These are phyloP conservation scores for Monosporascus cannonballus DNA, from an alignment of 2,329 filamentous ascomycete species.

Conservation along the genomic window DNA sequence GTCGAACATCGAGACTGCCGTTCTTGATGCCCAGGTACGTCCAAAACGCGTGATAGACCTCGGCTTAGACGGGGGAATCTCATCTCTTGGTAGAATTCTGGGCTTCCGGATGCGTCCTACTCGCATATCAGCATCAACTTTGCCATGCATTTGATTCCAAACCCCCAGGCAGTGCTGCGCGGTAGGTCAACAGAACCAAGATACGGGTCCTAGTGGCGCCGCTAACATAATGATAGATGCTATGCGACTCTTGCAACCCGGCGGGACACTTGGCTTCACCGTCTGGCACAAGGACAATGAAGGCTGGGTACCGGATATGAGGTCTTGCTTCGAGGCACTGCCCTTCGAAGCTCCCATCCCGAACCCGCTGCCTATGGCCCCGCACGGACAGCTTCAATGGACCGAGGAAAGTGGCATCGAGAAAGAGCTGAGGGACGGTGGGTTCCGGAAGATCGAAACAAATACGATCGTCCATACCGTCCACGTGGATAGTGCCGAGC, in stretches of 20 bases:
- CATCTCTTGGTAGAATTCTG: conserved; percentile 28
- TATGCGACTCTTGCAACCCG: conserved; percentile 32
- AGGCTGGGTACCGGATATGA: conserved; percentile 32
- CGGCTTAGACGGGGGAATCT: not conserved
- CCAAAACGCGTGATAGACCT: no score
- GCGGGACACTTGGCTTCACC: conserved; percentile 33
- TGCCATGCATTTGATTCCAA: conserved; percentile 39
- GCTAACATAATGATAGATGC: conserved; percentile 22
- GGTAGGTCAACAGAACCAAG: conserved; percentile 18
- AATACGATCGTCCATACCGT: conserved; percentile 22
- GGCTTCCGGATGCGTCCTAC: conserved; percentile 31
- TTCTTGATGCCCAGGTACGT: conserved; percentile 41
- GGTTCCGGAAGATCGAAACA: conserved; percentile 33
- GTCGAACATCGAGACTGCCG: conserved; percentile 36
- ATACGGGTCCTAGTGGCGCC: not conserved
- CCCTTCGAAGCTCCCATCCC: conserved; percentile 34
- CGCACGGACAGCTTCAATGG: conserved; percentile 34
- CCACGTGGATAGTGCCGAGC: conserved; percentile 26
- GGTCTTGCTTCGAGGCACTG: conserved; percentile 32
- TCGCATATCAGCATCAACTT: conserved; percentile 41
- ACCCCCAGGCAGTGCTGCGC: conserved; percentile 30
- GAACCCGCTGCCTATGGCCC: conserved; percentile 29
- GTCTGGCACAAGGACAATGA: conserved; percentile 26
- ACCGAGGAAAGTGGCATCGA: conserved; percentile 33
- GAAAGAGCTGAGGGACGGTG: conserved; percentile 26